A percentile compares a stretch with the other conserved stretches of the same genome.
Conservation (phyloP, 108 stramenopile genomes). For the Conticribra guillardii region DNA sequence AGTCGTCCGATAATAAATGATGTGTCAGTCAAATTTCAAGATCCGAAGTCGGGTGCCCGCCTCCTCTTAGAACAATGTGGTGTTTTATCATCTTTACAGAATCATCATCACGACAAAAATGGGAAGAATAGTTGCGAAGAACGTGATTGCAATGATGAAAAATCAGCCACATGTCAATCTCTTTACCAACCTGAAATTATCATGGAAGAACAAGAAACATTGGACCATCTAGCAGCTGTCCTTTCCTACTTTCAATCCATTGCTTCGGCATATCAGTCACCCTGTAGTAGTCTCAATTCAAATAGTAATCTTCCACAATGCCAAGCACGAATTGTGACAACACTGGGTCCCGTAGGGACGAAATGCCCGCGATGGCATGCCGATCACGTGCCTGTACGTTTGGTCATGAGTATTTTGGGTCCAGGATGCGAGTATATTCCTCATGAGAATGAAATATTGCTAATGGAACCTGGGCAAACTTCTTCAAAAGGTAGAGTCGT, state of each 20-base stretch:
- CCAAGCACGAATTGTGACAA: constrained; percentile 61
- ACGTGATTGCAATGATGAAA: background rate
- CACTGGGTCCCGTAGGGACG: constrained; percentile 52
- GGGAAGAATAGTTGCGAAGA: constrained; percentile 1
- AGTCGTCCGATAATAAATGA: constrained; percentile 12
- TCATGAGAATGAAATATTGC: constrained; percentile 17
- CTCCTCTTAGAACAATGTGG: constrained; percentile 23
- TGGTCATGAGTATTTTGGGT: constrained; percentile 64
- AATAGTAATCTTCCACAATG: constrained; percentile 10
- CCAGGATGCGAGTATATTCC: constrained; percentile 64
- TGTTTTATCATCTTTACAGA: background rate
- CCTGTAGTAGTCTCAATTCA: background rate
- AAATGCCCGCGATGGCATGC: constrained; percentile 78
- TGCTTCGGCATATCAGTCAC: background rate
- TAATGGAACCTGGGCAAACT: background rate
- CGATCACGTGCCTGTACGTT: constrained; percentile 72
- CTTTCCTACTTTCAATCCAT: constrained; percentile 41
- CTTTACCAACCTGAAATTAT: constrained; percentile 4
- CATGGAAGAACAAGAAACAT: constrained; percentile 27
- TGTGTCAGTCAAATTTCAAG: constrained; percentile 21
- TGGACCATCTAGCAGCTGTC: constrained; percentile 27
- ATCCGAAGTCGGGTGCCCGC: constrained; percentile 15
- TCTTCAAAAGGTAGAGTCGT: constrained; percentile 21
- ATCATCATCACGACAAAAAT: background rate
- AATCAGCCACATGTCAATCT: background rate